phyloP scores from a whole-genome alignment of 257 asterid genomes.

The Salvia hispanica region DNA sequence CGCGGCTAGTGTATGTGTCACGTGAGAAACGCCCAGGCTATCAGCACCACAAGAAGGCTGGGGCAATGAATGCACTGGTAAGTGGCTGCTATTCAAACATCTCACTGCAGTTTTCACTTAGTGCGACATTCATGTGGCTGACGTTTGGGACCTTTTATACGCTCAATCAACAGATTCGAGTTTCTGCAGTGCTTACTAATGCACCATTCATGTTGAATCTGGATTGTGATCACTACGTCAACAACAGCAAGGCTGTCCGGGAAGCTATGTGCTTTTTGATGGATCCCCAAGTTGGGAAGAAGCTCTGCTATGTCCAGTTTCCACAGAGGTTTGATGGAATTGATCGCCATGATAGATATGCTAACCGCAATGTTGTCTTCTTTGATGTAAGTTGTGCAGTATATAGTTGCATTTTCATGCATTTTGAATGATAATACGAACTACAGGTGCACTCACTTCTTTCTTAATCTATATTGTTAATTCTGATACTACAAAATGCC shows the following conservation, averaged over 20 bases:
- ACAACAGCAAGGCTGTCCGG: conserved; percentile 78
- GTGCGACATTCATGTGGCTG: conserved; percentile 4
- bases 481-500: conserved; percentile 15
- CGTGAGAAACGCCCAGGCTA: conserved; percentile 39
- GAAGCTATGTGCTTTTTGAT: conserved; percentile 86
- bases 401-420: not conserved
- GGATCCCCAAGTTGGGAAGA: conserved; percentile 84
- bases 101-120: conserved; percentile 15
- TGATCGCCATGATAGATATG: conserved; percentile 67
- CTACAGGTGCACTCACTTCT: not conserved
- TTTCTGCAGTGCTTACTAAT: conserved; percentile 83
- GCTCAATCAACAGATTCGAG: conserved; percentile 37
- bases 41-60: conserved; percentile 35
- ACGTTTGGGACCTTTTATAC: conserved; percentile 7
- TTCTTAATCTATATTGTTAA: not conserved
- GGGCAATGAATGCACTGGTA: conserved; percentile 36
- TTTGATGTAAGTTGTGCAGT: conserved; percentile 29
- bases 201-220: conserved; percentile 82
- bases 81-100: conserved; percentile 7
- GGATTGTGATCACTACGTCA: conserved; percentile 84
- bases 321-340: conserved; percentile 87
- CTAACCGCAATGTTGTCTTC: conserved; percentile 35
- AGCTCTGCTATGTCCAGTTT: conserved; percentile 82
- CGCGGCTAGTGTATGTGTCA: conserved; percentile 34
- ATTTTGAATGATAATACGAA: conserved; percentile 4